Evolutionary conservation across 768 basidiomycete species (phyloP), one percentile per base, ranked within the genome.

Genomic region (Tulasnella sp.): DNA sequence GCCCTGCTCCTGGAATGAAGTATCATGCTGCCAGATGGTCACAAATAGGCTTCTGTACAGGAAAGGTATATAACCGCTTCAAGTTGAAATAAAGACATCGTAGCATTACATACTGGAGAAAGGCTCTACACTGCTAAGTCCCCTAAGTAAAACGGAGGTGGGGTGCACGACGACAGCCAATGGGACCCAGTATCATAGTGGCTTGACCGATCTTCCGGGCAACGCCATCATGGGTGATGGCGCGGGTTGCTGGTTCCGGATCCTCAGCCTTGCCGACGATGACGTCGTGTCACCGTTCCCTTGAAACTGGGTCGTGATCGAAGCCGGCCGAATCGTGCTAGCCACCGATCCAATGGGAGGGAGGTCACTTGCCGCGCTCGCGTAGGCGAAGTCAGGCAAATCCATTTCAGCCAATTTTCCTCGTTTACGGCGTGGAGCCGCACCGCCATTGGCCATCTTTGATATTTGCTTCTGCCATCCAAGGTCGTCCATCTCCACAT

Each of bases 221-320:
- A 78, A 54, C 28, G 46, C 77, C 77, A 78, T 78, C 77, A 41
- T 60, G 37, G 77, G 77, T 54, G 77, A 58, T n/a, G 77, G 77
- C n/a, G 46, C 60, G 22, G 77, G 77, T n/a, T 78, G 77, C 34
- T 69, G 77, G 18, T 46, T 78, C 58, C 42, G 48, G 40, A 78
- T 60, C 77, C 46, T n/a, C 60, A 64, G 60, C 8, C 60, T 64
- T 24, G 60, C 24, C 12, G 60, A 24, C 28, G 60, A 64, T 64
- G 60, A 64, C 60, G 60, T 64, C 60, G 60, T 31, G 14, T 64
- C 60, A 28, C n/a, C 11, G n/a, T 24, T 64, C 60, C 60, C 60
- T 41, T 54, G 48, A 60, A 28, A 78, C 54, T 60, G 60, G 16
- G 31, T 78, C 77, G 54, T 54, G 50, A 44, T 22, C 34, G 50